Base-by-base conservation (phyloP, 306 rosid genomes). In the Vigna angularis region DNA sequence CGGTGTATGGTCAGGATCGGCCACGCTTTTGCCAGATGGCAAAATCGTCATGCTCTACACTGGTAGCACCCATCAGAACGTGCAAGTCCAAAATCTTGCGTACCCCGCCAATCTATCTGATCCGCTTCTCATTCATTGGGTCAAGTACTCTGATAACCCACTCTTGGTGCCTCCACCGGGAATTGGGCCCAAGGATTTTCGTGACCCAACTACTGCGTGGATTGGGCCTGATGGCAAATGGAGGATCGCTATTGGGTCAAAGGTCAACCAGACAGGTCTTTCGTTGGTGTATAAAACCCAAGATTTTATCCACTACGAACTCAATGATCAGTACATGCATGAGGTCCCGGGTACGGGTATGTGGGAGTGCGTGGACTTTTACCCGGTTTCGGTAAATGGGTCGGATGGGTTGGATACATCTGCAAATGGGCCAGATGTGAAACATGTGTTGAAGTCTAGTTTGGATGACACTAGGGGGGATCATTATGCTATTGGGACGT, bases 331-430 rank as follows among this genome's bases (percentile, higher is more conserved):
- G 1, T 17, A 13, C 30, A 70, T 93, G 82, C 98, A 93, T 48
- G 62, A 45, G 14, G 98, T 93, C 12, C 86, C 95, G 69, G 95
- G 85, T 63, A 91, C 98, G 77, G 98, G 98, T 9, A 93, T 93
- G 97, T 93, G 98, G 98, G 98, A 93, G 76, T 93, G 98, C 20
- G 88, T 93, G 4, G 98, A 93, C 44, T 91, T 93, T 77, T 93
- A 84, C 80, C 98, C 98, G 32, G 81, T 93, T 68, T 51, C 87
- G 0, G 18, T 66, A 30, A 74, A 87, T 30, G 93, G 91, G 88
- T 70, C 83, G 1, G n/a, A 22, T 6, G 98, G 97, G 15, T 44
- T 91, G 92, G 93, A 88, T 0, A 89, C 95, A 0, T 91, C 98
- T 1, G 87, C 30, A 9, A 80, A 71, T 70, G 89, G 86, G 3